Conservation (phyloP, 805 yeast genomes). For the Pichia exigua region DNA sequence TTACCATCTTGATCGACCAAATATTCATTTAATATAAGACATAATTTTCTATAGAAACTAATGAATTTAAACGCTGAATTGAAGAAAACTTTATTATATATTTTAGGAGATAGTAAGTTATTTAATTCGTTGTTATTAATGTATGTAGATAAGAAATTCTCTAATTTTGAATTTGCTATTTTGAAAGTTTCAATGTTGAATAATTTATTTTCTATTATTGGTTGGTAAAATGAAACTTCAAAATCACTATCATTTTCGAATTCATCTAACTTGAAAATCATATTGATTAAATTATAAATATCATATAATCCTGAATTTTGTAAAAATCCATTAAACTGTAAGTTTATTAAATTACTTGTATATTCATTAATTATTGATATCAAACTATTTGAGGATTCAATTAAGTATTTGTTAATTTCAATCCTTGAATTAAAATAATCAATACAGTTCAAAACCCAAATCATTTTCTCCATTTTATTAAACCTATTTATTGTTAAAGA, state of each 20-base stretch:
- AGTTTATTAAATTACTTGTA: conserved; percentile 28
- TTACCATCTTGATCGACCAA: conserved; percentile 25
- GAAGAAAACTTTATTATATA: conserved; percentile 48
- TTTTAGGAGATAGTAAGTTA: conserved; percentile 55
- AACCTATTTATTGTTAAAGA: conserved; percentile 18
- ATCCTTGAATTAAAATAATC: conserved; percentile 53
- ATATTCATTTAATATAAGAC: conserved; percentile 30
- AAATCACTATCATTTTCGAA: conserved; percentile 37
- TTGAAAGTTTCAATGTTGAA: conserved; percentile 39
- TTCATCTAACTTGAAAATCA: conserved; percentile 55
- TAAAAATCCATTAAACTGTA: conserved; percentile 41
- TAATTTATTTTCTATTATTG: conserved; percentile 53
- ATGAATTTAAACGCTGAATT: conserved; percentile 43
- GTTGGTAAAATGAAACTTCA: conserved; percentile 56
- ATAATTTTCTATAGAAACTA: conserved; percentile 36
- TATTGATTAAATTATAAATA: conserved; percentile 54
- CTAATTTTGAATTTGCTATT: conserved; percentile 38
- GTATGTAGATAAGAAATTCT: conserved; percentile 50
- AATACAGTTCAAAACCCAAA: conserved; percentile 49
- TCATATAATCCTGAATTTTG: conserved; percentile 48
- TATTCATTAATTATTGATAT: conserved; percentile 16
- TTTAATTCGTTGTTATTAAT: conserved; percentile 49
- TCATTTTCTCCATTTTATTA: conserved; percentile 26
- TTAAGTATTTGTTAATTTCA: conserved; percentile 37
- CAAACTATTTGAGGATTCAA: conserved; percentile 11